phyloP scores from a whole-genome alignment of 2,329 filamentous ascomycete genomes.

The Penicillium hesseltinei region DNA sequence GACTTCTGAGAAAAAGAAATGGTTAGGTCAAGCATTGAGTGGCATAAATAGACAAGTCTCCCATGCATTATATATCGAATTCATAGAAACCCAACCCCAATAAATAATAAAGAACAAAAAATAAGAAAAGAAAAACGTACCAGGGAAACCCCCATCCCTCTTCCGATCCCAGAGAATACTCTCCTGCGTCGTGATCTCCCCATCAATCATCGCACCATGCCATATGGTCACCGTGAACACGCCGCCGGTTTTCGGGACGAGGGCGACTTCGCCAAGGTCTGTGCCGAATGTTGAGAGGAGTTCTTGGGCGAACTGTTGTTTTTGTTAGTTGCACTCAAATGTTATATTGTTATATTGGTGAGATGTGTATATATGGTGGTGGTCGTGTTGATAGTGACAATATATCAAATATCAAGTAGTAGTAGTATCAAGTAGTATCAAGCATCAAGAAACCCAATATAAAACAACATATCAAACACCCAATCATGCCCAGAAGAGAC shows the following conservation, averaged over 20 bases:
- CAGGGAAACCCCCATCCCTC: conserved; percentile 80
- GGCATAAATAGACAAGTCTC: not conserved
- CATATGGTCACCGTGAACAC: conserved; percentile 72
- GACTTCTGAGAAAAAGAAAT: conserved; percentile 57
- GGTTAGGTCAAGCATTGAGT: not conserved
- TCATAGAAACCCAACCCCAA: not conserved
- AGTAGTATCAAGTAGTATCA: too few species aligned
- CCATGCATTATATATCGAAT: not conserved
- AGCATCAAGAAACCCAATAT: not conserved
- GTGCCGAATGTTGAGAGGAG: conserved; percentile 89
- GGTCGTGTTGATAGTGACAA: not conserved
- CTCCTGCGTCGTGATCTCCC: conserved; percentile 39
- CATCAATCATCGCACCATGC: conserved; percentile 21
- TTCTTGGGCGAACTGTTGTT: conserved; percentile 79
- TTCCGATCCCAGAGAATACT: conserved; percentile 84
- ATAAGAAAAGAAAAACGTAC: conserved; percentile 35
- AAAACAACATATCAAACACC: too few species aligned
- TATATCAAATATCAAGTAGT: not conserved
- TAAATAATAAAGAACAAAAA: conserved; percentile 1
- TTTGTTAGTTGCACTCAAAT: not conserved
- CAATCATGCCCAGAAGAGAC: not conserved
- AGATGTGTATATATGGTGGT: not conserved
- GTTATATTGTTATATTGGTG: not conserved
- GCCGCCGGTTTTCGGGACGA: conserved; percentile 82
- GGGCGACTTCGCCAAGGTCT: conserved; percentile 78